Evolutionary conservation across 768 basidiomycete species (phyloP).

Genomic region (Vishniacozyma victoriae): DNA sequence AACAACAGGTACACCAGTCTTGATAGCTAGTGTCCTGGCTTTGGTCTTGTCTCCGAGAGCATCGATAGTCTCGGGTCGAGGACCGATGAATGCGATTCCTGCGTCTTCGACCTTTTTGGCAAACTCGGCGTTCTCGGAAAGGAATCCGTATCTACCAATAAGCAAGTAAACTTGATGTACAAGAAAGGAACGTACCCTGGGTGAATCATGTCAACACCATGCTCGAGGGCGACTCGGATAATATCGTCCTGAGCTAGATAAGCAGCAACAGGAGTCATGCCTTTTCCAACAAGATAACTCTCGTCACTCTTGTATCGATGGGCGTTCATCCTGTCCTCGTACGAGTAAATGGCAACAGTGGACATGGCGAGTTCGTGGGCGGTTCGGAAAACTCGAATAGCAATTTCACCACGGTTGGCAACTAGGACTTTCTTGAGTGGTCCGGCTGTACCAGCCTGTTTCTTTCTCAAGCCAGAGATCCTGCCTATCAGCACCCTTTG

Average conservation of each 20-base stretch:
- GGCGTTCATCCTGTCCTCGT: conserved; percentile 90
- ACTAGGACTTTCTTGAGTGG: conserved; percentile 49
- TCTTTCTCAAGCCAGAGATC: conserved; percentile 41
- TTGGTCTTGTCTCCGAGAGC: conserved; percentile 98
- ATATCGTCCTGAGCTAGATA: conserved; percentile 98
- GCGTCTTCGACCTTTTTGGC: conserved; percentile 98
- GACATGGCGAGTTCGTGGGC: conserved; percentile 99
- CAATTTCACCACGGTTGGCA: conserved; percentile 69
- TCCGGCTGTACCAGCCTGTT: conserved; percentile 45
- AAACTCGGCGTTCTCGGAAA: conserved; percentile 93
- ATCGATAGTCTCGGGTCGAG: conserved; percentile 92
- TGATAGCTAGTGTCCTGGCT: conserved; percentile 74
- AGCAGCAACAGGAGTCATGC: conserved; percentile 89
- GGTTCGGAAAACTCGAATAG: conserved; percentile 95
- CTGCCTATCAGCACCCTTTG: conserved; percentile 12
- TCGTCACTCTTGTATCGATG: conserved; percentile 99
- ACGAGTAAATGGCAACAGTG: conserved; percentile 97
- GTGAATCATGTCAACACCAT: conserved; percentile 99
- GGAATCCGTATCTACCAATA: conserved; percentile 76
- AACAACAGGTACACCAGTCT: conserved; percentile 87
- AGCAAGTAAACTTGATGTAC: neutral
- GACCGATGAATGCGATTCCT: conserved; percentile 93
- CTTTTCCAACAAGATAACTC: conserved; percentile 95
- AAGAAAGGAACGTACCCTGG: conserved; percentile 63
- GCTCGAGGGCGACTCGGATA: conserved; percentile 90